Evolutionary conservation across 1,284 basidiomycete genomes (phyloP).

Genomic region (Ustilago loliicola): DNA sequence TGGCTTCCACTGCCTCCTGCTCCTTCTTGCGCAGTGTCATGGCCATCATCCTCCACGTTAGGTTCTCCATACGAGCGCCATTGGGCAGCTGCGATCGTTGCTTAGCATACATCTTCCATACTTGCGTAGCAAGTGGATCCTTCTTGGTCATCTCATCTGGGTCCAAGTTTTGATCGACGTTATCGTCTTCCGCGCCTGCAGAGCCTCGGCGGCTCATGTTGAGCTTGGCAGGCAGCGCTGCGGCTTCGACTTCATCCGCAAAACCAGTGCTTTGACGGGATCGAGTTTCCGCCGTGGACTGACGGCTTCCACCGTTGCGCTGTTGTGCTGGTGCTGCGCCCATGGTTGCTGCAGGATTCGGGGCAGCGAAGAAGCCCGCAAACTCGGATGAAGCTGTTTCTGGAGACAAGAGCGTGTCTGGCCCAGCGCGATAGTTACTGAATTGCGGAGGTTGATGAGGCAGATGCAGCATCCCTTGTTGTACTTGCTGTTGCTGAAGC

Average conservation of each 20-base stretch:
- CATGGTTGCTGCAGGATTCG: slow-evolving; percentile 1
- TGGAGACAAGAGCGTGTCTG: slow-evolving; percentile 31
- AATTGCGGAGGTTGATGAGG: slow-evolving; percentile 37
- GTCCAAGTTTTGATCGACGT: slow-evolving; percentile 48
- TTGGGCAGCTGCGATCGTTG: slow-evolving; percentile 89
- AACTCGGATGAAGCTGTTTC: slow-evolving; percentile 37
- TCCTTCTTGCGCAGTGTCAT: slow-evolving; percentile 83
- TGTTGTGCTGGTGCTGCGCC: slow-evolving; percentile 9
- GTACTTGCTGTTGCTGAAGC: slow-evolving; percentile 15
- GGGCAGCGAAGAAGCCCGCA: slow-evolving; percentile 29
- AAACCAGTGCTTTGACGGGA: slow-evolving; percentile 37
- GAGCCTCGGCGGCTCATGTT: slow-evolving; percentile 56
- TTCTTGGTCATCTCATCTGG: slow-evolving; percentile 73
- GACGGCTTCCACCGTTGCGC: slow-evolving; percentile 18
- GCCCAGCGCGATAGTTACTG: slow-evolving; percentile 35
- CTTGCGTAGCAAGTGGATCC: slow-evolving; percentile 92
- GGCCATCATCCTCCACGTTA: slow-evolving; percentile 99
- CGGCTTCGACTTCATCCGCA: slow-evolving; percentile 27
- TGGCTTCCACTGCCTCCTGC: slow-evolving; percentile 59
- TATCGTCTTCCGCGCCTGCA: slow-evolving; percentile 51
- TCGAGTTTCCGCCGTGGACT: slow-evolving; percentile 19
- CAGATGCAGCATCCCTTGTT: slow-evolving; percentile 30
- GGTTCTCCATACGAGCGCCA: slow-evolving; percentile 94
- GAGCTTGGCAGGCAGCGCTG: slow-evolving; percentile 27
- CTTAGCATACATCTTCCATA: slow-evolving; percentile 96